phyloP scores from a whole-genome alignment of 2,329 filamentous ascomycete genomes.

The Cordyceps fumosorosea region DNA sequence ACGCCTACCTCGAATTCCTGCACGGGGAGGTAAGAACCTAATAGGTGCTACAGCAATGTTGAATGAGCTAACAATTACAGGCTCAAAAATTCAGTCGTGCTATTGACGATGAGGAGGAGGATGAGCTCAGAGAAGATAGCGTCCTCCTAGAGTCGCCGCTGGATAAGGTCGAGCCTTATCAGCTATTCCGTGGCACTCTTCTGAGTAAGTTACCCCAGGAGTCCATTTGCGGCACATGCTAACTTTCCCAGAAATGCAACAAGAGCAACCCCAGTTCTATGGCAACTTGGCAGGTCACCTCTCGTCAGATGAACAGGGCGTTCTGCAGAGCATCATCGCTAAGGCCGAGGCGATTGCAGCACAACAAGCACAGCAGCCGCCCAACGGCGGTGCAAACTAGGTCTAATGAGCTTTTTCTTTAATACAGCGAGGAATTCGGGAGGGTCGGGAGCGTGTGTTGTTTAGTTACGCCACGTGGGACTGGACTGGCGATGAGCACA shows the following conservation, averaged over 20 bases:
- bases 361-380: constrained; percentile 13
- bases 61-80: constrained; percentile 35
- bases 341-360: constrained; percentile 40
- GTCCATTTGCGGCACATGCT: not conserved
- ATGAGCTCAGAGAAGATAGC: constrained; percentile 89
- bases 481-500: not conserved
- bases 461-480: not conserved
- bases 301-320: constrained; percentile 69
- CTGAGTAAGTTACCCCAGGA: constrained; percentile 57
- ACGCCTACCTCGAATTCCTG: constrained; percentile 91
- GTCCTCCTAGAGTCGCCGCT: constrained; percentile 87
- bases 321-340: constrained; percentile 74
- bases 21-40: constrained; percentile 68
- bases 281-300: constrained; percentile 71
- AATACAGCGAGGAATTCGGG: not conserved
- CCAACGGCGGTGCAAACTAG: constrained; percentile 18
- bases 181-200: constrained; percentile 75
- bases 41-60: not conserved
- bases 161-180: constrained; percentile 92
- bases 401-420: not conserved
- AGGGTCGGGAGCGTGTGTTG: not conserved
- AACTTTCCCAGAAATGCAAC: constrained; percentile 63
- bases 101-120: constrained; percentile 64
- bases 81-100: constrained; percentile 77
- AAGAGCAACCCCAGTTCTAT: constrained; percentile 87